Evolutionary conservation across 2,329 filamentous ascomycete genomes (phyloP).

Genomic region (Colletotrichum sp.): DNA sequence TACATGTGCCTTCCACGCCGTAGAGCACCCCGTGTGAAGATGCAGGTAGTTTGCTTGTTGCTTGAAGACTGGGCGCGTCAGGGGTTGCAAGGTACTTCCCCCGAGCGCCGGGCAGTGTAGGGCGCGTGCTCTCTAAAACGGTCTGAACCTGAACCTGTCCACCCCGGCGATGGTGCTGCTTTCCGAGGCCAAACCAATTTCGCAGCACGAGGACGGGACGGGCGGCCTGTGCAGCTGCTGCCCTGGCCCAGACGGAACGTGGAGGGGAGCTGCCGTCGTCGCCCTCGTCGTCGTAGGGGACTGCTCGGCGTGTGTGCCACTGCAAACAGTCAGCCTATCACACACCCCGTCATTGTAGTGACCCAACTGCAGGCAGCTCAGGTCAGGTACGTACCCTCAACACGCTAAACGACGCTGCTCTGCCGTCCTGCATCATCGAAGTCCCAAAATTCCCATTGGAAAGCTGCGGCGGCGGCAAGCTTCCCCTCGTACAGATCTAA

Average conservation of each 20-base stretch:
- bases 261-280: not conserved
- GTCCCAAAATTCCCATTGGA: slow-evolving; percentile 1
- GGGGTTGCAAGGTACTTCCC: slow-evolving; percentile 10
- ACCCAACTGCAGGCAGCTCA: not conserved
- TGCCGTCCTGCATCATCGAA: slow-evolving; percentile 17
- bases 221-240: not conserved
- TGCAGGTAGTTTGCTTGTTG: not conserved
- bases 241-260: not conserved
- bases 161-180: not conserved
- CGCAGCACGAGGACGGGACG: not conserved
- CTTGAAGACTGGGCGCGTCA: slow-evolving; percentile 12
- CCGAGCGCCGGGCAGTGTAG: not conserved
- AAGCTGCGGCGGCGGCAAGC: not conserved
- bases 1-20: not conserved
- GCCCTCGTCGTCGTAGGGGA: not conserved
- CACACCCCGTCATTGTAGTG: not conserved
- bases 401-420: not conserved
- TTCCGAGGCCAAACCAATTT: not conserved
- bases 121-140: not conserved
- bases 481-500: not conserved
- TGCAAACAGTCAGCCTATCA: not conserved
- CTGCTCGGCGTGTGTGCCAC: not conserved
- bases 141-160: not conserved
- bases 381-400: not conserved
- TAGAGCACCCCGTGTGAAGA: not conserved